phyloP scores from a whole-genome alignment of 2,329 filamentous ascomycete species.

The Arthrobotrys iridis region DNA sequence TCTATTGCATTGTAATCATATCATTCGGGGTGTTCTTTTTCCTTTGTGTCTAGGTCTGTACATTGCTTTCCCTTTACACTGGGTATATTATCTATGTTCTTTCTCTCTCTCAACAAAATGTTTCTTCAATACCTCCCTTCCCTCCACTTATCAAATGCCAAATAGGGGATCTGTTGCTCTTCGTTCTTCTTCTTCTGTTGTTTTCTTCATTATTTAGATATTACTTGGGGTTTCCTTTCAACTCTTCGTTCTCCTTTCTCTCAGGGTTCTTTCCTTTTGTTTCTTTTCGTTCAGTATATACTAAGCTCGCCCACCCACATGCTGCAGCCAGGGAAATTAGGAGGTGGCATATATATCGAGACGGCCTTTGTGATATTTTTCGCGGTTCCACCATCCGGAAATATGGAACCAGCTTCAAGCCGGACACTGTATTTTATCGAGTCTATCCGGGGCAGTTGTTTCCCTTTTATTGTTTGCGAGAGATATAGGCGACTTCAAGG shows the following conservation, averaged over 20 bases:
- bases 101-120: slow-evolving; percentile 18
- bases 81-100: slow-evolving; percentile 4
- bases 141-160: slow-evolving; percentile 12
- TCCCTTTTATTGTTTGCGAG: background rate
- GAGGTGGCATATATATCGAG: slow-evolving; percentile 14
- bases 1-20: slow-evolving; percentile 49
- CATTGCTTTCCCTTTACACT: slow-evolving; percentile 21
- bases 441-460: background rate
- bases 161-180: background rate
- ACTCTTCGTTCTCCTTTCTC: slow-evolving; percentile 1
- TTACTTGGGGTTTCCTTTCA: slow-evolving; percentile 11
- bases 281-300: slow-evolving; percentile 9
- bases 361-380: background rate
- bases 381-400: slow-evolving; percentile 1
- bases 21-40: slow-evolving; percentile 13
- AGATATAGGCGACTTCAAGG: background rate
- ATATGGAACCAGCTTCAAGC: background rate
- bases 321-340: slow-evolving; percentile 1
- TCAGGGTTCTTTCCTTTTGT: background rate
- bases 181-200: slow-evolving; percentile 10
- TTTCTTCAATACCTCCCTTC: slow-evolving; percentile 38
- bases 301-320: background rate
- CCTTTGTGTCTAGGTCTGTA: slow-evolving; percentile 20
- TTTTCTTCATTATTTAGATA: slow-evolving; percentile 18
- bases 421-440: slow-evolving; percentile 25